Base-by-base conservation (phyloP, 2,329 filamentous ascomycete species). In the Chaetomiaceae sp. region DNA sequence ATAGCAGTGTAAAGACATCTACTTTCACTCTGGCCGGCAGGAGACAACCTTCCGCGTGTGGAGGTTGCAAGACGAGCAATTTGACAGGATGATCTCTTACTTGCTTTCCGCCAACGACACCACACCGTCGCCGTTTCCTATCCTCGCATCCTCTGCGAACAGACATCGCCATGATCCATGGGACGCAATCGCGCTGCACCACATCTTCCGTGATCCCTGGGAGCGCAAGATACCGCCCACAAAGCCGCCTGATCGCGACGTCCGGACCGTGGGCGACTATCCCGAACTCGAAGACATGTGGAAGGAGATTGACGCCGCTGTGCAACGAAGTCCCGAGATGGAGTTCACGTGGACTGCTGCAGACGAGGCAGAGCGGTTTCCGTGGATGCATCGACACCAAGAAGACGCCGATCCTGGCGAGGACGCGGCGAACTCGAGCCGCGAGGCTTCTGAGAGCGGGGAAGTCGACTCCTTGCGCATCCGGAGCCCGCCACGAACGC, bases 181-280 rank as follows among this genome's bases (percentile, higher is more conserved):
- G 47, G 42, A 46, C 14, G 42, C 47, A 9, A 50, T 50, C 11
- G 42, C 42, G 5, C 24, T 46, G 14, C 47, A 50, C 24, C 34
- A 46, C 35, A 29, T 46, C 1, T 50, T 36, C 10, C 33, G 47
- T 8, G 47, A 50, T 19, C 42, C 38, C 3, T 39, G 47, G 47
- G 47, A 50, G 15, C 47, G 42, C 22, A 39, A 38, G n/a, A 15
- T 40, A n/a, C 38, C 38, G 6, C 7, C 22, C 4, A 42, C 43
- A 3, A 47, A 46, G 12, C 38, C 38, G 6, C 34, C 39, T 4
- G 11, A 10, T 8, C 22, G 42, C 14, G 34, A 39, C 20, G 42
- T 42, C 5, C 17, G 20, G 5, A 19, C 17, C 10, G 30, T n/a
- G 3, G 32, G 32, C 7, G 47, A 49, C 10, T 49, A 45, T 24